Conservation (phyloP, 805 yeast genomes). For the Cyberlindnera maritima region DNA sequence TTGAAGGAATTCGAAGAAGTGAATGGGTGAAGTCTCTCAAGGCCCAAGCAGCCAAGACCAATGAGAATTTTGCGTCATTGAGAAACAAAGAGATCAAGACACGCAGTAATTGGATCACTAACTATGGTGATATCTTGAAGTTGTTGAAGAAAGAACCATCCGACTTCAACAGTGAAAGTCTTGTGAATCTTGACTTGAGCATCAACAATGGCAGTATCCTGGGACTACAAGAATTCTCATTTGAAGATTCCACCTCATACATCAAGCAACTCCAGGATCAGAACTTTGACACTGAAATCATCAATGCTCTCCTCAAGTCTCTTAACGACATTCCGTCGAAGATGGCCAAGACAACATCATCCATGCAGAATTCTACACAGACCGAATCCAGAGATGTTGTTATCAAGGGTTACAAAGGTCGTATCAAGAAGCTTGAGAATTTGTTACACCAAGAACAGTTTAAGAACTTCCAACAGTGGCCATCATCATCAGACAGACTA, state of each 20-base stretch:
- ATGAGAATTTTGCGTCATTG: conserved; percentile 56
- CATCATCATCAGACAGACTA: conserved; percentile 26
- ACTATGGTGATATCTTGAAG: conserved; percentile 50
- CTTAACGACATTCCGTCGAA: conserved; percentile 34
- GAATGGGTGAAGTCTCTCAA: conserved; percentile 47
- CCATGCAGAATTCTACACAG: conserved; percentile 1
- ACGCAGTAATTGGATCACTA: conserved; percentile 61
- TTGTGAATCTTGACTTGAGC: conserved; percentile 20
- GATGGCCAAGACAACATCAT: conserved; percentile 12
- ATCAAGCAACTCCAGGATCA: conserved; percentile 33
- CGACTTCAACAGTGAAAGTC: conserved; percentile 21
- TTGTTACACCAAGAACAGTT: conserved; percentile 72
- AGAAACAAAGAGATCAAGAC: conserved; percentile 54
- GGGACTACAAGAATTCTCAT: conserved; percentile 4
- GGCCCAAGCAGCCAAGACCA: conserved; percentile 33
- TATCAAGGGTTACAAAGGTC: conserved; percentile 60
- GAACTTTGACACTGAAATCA: conserved; percentile 31
- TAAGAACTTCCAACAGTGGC: conserved; percentile 48
- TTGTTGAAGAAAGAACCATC: conserved; percentile 28
- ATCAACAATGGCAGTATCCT: conserved; percentile 4
- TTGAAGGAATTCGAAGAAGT: conserved; percentile 57
- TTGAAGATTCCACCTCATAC: conserved; percentile 35
- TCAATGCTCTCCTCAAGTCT: conserved; percentile 36
- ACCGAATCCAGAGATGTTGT: conserved; percentile 30
- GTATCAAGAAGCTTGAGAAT: conserved; percentile 76